A percentile compares a stretch with the other conserved stretches of the same genome.
phyloP scores from a whole-genome alignment of 2,329 filamentous ascomycete genomes.

The Colletotrichum euphorbiae region DNA sequence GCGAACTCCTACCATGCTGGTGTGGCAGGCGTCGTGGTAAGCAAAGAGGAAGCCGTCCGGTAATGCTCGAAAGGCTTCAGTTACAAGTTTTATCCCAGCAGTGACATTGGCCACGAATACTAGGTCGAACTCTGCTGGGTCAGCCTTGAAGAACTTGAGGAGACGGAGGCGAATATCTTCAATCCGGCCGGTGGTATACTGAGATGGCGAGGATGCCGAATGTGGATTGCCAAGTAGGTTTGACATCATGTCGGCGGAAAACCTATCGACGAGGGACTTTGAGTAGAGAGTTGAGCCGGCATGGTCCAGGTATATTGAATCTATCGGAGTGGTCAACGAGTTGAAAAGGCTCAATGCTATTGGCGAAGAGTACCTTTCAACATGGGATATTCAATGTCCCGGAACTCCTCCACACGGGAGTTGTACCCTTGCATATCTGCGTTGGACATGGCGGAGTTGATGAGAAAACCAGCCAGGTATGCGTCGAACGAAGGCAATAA shows the following conservation, averaged over 20 bases:
- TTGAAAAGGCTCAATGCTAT: background rate
- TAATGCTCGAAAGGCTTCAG: conserved; percentile 78
- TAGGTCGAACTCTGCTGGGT: conserved; percentile 84
- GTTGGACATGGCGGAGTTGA: conserved; percentile 9
- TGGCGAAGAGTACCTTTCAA: conserved; percentile 64
- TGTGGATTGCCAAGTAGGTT: conserved; percentile 93
- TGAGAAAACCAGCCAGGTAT: background rate
- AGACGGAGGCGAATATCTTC: conserved; percentile 80
- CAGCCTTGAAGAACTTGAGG: conserved; percentile 82
- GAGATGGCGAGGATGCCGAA: conserved; percentile 84
- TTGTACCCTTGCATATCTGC: conserved; percentile 61
- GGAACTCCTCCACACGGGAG: conserved; percentile 66
- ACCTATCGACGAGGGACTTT: conserved; percentile 83
- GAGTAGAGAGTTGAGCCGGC: conserved; percentile 89
- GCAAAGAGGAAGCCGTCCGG: conserved; percentile 82
- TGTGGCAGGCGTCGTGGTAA: conserved; percentile 88
- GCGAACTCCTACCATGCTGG: conserved; percentile 84
- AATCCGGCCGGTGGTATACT: conserved; percentile 78
- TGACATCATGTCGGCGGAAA: conserved; percentile 81
- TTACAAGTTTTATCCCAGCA: conserved; percentile 87
- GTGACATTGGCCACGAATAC: conserved; percentile 95
- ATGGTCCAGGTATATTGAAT: conserved; percentile 88
- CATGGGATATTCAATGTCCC: conserved; percentile 75
- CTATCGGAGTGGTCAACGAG: conserved; percentile 55
- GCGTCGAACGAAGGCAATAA: background rate